Percentiles rank a stretch among this genome's conserved stretches.
Evolutionary conservation across 129 eudicot species (phyloP).

Genomic region (Flaveria trinervia): DNA sequence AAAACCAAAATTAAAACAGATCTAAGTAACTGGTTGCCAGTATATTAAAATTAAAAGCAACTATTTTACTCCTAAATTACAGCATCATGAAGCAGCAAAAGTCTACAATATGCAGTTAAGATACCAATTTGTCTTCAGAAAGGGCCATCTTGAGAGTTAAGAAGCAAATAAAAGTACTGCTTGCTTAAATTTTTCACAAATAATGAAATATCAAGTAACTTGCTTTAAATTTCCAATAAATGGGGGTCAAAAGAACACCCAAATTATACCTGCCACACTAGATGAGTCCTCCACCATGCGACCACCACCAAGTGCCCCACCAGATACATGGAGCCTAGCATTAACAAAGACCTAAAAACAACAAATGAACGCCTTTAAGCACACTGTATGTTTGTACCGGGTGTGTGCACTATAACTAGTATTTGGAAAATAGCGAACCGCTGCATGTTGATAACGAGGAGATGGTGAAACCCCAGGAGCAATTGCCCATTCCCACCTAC

Average conservation of each 20-base stretch:
- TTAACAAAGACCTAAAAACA: conserved; percentile 83
- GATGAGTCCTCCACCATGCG: conserved; percentile 95
- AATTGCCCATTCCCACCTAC: conserved; percentile 99
- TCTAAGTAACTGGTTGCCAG: conserved; percentile 6
- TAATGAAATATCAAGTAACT: neutral
- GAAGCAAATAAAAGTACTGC: conserved; percentile 3
- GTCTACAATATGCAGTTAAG: conserved; percentile 2
- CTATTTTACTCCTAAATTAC: neutral
- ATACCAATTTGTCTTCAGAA: conserved; percentile 9
- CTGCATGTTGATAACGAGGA: conserved; percentile 98
- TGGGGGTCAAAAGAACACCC: conserved; percentile 9
- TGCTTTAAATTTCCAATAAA: neutral
- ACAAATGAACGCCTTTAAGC: conserved; percentile 16
- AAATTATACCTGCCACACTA: conserved; percentile 68
- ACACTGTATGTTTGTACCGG: conserved; percentile 9
- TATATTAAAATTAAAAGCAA: neutral
- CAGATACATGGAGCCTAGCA: conserved; percentile 99
- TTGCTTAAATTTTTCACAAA: neutral
- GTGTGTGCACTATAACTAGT: neutral
- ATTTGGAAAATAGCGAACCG: conserved; percentile 48
- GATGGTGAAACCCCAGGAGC: conserved; percentile 99
- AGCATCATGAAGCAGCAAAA: conserved; percentile 18
- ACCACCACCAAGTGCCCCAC: conserved; percentile 99
- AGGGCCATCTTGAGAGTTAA: conserved; percentile 5
- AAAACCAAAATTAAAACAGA: conserved; percentile 6